Evolutionary conservation across 192 early-diverging fungal genomes (phyloP).

Genomic region (Coemansia sp.): DNA sequence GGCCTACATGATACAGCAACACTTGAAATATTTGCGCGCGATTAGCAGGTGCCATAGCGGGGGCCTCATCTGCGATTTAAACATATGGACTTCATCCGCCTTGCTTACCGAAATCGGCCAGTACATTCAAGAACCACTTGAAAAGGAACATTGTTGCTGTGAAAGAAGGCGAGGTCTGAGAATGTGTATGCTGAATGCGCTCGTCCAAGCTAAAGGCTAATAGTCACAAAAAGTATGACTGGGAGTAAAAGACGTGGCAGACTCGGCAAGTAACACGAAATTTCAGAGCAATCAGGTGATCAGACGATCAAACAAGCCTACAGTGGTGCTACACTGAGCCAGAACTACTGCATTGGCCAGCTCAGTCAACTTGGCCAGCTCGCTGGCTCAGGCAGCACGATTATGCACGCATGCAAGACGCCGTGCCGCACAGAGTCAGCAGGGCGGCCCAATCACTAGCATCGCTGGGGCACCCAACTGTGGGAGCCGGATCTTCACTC

Average conservation of each 20-base stretch:
- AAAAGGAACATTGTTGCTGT: constrained; percentile 80
- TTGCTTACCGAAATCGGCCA: constrained; percentile 83
- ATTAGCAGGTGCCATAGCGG: background rate
- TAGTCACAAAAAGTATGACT: background rate
- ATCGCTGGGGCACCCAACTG: background rate
- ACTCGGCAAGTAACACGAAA: background rate
- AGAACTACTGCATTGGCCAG: background rate
- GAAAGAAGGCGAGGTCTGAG: background rate
- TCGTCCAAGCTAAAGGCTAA: constrained; percentile 2
- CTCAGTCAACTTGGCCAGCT: background rate
- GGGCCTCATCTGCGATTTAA: constrained; percentile 5
- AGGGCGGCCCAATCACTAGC: background rate
- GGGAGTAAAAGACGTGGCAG: background rate
- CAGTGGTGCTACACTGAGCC: background rate
- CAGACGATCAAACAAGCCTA: background rate
- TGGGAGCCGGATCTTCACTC: background rate
- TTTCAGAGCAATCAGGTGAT: background rate
- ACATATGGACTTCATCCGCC: background rate
- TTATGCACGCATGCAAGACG: background rate
- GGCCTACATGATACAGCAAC: constrained; percentile 60
- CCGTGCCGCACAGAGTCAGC: background rate
- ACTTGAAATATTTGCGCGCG: background rate
- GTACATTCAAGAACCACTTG: constrained; percentile 96
- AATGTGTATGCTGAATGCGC: constrained; percentile 8
- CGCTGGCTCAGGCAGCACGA: background rate